Evolutionary conservation across 495 filamentous ascomycete species (phyloP), one percentile per base, ranked within the genome.

Genomic region (Hypomontagnella monticulosa): DNA sequence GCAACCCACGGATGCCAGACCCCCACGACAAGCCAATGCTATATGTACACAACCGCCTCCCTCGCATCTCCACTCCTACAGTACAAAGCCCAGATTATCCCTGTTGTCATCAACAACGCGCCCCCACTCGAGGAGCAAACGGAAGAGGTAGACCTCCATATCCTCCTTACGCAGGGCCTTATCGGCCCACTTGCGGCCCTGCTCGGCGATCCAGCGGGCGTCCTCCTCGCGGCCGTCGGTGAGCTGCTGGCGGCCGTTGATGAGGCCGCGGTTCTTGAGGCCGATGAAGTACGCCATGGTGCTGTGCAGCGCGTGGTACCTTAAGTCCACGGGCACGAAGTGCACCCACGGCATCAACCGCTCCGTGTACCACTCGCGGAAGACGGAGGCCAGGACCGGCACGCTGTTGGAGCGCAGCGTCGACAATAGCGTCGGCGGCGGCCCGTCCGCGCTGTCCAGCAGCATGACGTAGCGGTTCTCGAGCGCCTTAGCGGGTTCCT

Each of bases 121-220:
- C 1, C 83, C 89, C 88, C 88, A 94, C 76, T 94, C 92, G 38
- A 94, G 72, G 57, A 93, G 71, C 58, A 96, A 70, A 43, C 92
- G 76, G 73, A 93, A 94, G 70, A 93, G 81, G 70, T 94, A 96
- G 23, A 93, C 83, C 74, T 92, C 87, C 88, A 90, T 92, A 71
- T 96, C 92, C 76, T 93, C 89, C 63, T 84, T 88, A 69, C 91
- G 80, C 34, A 95, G 59, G 7, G 87, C 90, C 59, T 79, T 83
- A 2, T 75, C 75, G 1, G 86, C 85, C 90, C 90, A 93, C 55
- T 83, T 78, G 34, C 79, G 76, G 2, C 91, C 90, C 65, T 87
- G 72, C 47, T 89, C 83, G 11, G 89, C 89, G 62, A 96, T 92
- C 81, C 73, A 80, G 60, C 75, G 71, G 6, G 67, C 81, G 44